A percentile compares a stretch with the other conserved stretches of the same genome.
phyloP scores from a whole-genome alignment of 1,284 basidiomycete genomes.

The Cutaneotrichosporon sp. region DNA sequence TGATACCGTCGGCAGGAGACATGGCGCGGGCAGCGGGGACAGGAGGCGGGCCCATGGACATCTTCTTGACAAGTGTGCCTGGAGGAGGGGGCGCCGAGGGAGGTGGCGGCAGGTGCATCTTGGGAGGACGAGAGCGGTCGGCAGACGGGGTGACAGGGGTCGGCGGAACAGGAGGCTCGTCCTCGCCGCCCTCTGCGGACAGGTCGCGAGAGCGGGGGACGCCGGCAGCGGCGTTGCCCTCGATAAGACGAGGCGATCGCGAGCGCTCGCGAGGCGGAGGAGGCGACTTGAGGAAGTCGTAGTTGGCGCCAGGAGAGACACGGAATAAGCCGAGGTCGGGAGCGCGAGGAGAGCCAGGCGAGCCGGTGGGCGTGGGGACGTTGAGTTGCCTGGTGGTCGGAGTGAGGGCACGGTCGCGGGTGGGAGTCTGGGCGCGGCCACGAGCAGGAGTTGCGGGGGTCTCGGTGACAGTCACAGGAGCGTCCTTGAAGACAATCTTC shows the following conservation, averaged over 20 bases:
- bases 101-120: conserved; percentile 81
- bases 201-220: conserved; percentile 32
- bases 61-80: conserved; percentile 48
- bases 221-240: conserved; percentile 25
- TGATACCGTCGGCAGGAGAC: conserved; percentile 82
- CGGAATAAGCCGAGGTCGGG: conserved; percentile 51
- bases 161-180: conserved; percentile 22
- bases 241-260: conserved; percentile 16
- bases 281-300: conserved; percentile 54
- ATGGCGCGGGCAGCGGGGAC: conserved; percentile 62
- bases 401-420: conserved; percentile 19
- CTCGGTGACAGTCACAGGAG: neutral
- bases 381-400: conserved; percentile 8
- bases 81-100: conserved; percentile 76
- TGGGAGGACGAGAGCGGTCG: conserved; percentile 80
- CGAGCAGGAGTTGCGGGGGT: neutral
- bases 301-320: conserved; percentile 45
- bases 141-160: conserved; percentile 47
- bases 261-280: conserved; percentile 28
- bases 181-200: conserved; percentile 34
- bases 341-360: conserved; percentile 10
- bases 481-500: neutral
- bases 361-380: conserved; percentile 9
- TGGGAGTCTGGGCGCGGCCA: neutral
- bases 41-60: conserved; percentile 52